A percentile compares a stretch with the other conserved stretches of the same genome.
phyloP scores from a whole-genome alignment of 768 basidiomycete species.

The Pisolithus microcarpus region DNA sequence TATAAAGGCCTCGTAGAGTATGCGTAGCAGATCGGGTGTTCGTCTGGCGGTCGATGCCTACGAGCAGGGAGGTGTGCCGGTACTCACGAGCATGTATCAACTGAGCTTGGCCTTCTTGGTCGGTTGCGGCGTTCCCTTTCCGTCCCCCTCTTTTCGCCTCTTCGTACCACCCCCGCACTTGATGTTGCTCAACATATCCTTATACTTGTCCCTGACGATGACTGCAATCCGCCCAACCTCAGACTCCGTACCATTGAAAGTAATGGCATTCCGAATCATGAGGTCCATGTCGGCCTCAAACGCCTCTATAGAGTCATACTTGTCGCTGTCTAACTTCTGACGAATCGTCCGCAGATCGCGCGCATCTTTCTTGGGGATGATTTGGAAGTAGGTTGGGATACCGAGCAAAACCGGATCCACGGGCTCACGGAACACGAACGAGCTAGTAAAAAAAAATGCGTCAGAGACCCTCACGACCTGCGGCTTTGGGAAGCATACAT shows the following conservation, averaged over 20 bases:
- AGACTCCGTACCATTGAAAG: slow-evolving; percentile 79
- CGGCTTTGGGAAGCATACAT: slow-evolving; percentile 37
- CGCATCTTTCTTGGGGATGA: slow-evolving; percentile 79
- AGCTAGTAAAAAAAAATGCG: slow-evolving; percentile 32
- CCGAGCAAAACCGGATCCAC: slow-evolving; percentile 82
- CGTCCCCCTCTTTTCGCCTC: slow-evolving; percentile 70
- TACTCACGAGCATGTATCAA: slow-evolving; percentile 24
- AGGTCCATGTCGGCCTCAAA: slow-evolving; percentile 82
- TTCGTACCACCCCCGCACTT: slow-evolving; percentile 41
- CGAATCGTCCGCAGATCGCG: slow-evolving; percentile 82
- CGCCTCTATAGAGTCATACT: slow-evolving; percentile 69
- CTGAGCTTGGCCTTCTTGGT: slow-evolving; percentile 61
- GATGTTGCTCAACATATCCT: slow-evolving; percentile 44
- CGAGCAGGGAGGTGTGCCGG: neutral
- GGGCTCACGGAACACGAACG: slow-evolving; percentile 72
- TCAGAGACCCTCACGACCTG: neutral
- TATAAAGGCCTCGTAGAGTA: slow-evolving; percentile 20
- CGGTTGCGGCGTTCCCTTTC: slow-evolving; percentile 51
- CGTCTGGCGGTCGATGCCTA: neutral
- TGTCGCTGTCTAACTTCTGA: slow-evolving; percentile 72
- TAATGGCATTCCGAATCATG: slow-evolving; percentile 84
- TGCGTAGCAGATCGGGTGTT: slow-evolving; percentile 7
- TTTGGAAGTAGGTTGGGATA: slow-evolving; percentile 83
- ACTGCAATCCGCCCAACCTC: slow-evolving; percentile 65
- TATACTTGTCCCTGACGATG: slow-evolving; percentile 44